phyloP scores from a whole-genome alignment of 257 asterid species.

The Scutellaria galericulata region DNA sequence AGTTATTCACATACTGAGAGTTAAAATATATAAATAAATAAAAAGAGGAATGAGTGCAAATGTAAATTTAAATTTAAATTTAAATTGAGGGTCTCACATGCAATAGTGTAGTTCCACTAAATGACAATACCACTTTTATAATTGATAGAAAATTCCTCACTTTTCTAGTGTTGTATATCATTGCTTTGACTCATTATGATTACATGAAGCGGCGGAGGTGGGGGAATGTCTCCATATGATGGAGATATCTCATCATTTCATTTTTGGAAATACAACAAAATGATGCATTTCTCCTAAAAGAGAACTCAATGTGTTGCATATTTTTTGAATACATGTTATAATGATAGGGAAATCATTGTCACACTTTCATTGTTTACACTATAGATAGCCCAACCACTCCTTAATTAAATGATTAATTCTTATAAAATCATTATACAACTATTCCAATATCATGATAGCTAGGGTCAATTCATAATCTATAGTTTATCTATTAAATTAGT shows the following conservation, averaged over 20 bases:
- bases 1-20: slow-evolving; percentile 29
- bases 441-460: too few species aligned
- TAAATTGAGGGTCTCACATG: slow-evolving; percentile 6
- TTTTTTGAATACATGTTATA: slow-evolving; percentile 25
- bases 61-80: slow-evolving; percentile 22
- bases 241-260: slow-evolving; percentile 41
- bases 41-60: slow-evolving; percentile 33
- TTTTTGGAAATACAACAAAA: slow-evolving; percentile 34
- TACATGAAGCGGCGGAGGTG: slow-evolving; percentile 63
- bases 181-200: slow-evolving; percentile 53
- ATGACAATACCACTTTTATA: slow-evolving; percentile 35
- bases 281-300: slow-evolving; percentile 31
- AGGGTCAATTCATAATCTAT: too few species aligned
- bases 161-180: slow-evolving; percentile 33
- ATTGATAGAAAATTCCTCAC: not conserved
- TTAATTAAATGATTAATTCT: too few species aligned
- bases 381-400: too few species aligned
- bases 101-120: slow-evolving; percentile 34
- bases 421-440: too few species aligned
- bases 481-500: too few species aligned
- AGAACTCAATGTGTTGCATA: slow-evolving; percentile 16
- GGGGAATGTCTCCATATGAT: slow-evolving; percentile 51
- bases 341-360: slow-evolving; percentile 52
- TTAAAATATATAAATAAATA: not conserved
- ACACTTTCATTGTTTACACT: not conserved